A percentile compares a stretch with the other conserved stretches of the same genome.
phyloP scores from a whole-genome alignment of 192 early-diverging fungal species.

The Allomyces macrogynus region DNA sequence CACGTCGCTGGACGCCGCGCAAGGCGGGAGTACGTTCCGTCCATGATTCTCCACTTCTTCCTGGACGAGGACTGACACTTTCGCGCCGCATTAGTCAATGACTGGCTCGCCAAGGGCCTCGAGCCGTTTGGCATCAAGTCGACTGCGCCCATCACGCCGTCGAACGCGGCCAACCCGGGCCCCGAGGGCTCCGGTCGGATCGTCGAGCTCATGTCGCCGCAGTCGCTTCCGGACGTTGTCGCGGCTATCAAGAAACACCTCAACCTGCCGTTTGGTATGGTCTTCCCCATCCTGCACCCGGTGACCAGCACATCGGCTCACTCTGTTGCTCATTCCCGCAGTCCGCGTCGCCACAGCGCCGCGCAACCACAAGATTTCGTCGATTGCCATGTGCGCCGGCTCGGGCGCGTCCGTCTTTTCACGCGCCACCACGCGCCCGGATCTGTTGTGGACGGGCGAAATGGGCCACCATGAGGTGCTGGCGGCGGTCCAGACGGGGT shows the following conservation, averaged over 20 bases:
- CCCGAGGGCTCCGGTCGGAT: slow-evolving; percentile 7
- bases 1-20: slow-evolving; percentile 51
- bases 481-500: slow-evolving; percentile 50
- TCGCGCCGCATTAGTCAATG: slow-evolving; percentile 35
- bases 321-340: slow-evolving; percentile 5
- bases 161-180: slow-evolving; percentile 8
- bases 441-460: slow-evolving; percentile 82
- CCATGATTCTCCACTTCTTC: no score
- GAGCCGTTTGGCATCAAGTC: slow-evolving; percentile 7
- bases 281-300: no score
- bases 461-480: slow-evolving; percentile 89
- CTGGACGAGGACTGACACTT: no score
- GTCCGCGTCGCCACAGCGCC: slow-evolving; percentile 50
- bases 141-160: slow-evolving; percentile 18
- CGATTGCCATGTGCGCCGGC: slow-evolving; percentile 82
- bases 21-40: not conserved
- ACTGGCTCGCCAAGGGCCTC: slow-evolving; percentile 67
- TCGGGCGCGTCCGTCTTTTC: slow-evolving; percentile 49
- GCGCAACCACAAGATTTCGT: slow-evolving; percentile 34
- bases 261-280: slow-evolving; percentile 39
- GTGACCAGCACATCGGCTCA: not conserved
- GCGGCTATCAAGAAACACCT: slow-evolving; percentile 41
- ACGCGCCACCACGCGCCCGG: slow-evolving; percentile 25
- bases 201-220: slow-evolving; percentile 6
- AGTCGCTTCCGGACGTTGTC: slow-evolving; percentile 27